These are phyloP conservation scores for Cetraspora pellucida DNA, from an alignment of 192 early-diverging fungal genomes.

Conservation along the genomic window DNA sequence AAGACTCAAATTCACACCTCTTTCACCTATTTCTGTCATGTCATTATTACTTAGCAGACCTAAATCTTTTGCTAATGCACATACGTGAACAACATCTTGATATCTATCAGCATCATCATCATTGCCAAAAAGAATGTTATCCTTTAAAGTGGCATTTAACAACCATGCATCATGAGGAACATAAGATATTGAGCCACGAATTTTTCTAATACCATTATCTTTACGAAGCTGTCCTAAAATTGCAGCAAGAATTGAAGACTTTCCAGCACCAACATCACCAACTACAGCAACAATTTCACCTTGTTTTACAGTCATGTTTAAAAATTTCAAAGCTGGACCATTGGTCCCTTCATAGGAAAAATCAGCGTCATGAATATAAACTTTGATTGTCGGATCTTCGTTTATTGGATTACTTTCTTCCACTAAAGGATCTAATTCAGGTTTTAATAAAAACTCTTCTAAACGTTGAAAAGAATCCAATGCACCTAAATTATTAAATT, in stretches of 20 bases:
- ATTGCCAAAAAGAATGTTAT: conserved; percentile 81
- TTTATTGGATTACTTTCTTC: conserved; percentile 35
- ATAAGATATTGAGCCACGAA: conserved; percentile 64
- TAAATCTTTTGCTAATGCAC: conserved; percentile 68
- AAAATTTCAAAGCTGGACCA: conserved; percentile 45
- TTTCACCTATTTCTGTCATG: conserved; percentile 70
- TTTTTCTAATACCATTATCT: conserved; percentile 47
- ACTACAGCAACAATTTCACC: conserved; percentile 66
- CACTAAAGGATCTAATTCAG: conserved; percentile 59
- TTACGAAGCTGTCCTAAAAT: conserved; percentile 69
- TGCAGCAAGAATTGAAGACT: conserved; percentile 68
- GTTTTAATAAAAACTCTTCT: conserved; percentile 59
- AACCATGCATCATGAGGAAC: conserved; percentile 73
- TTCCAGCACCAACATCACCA: conserved; percentile 67
- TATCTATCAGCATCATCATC: conserved; percentile 58
- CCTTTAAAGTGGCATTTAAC: conserved; percentile 69
- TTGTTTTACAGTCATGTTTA: conserved; percentile 55
- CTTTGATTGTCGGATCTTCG: conserved; percentile 40
- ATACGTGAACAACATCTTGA: conserved; percentile 61
- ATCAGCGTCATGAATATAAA: conserved; percentile 58
- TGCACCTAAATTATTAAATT: conserved; percentile 46
- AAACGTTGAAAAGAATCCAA: conserved; percentile 59
- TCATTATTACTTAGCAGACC: conserved; percentile 62
- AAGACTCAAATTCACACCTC: conserved; percentile 72
- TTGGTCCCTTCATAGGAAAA: conserved; percentile 58